Conservation (phyloP, 495 filamentous ascomycete genomes). For the Echria macrotheca region DNA sequence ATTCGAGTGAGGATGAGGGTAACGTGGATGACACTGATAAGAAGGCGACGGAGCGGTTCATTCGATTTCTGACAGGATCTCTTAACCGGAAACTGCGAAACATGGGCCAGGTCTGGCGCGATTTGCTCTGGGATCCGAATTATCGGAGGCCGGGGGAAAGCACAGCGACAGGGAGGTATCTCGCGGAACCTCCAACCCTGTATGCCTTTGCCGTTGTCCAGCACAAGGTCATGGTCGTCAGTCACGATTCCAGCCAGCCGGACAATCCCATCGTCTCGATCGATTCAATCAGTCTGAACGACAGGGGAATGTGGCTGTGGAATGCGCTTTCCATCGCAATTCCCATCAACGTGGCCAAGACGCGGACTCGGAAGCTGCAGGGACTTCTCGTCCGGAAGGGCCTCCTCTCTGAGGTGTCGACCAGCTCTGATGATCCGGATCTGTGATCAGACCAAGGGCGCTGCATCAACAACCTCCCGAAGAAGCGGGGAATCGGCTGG, state of each 20-base stretch:
- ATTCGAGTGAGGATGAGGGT: too few relatives aligned
- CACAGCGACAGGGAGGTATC: not conserved
- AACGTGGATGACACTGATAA: not conserved
- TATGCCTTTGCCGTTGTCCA: slow-evolving; percentile 26
- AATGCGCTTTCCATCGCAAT: slow-evolving; percentile 29
- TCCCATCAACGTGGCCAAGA: slow-evolving; percentile 20
- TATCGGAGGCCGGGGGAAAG: not conserved
- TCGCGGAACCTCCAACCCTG: slow-evolving; percentile 20
- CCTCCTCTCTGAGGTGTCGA: not conserved
- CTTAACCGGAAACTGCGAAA: slow-evolving; percentile 14
- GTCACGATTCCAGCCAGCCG: slow-evolving; percentile 15
- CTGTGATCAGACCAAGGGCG: not conserved
- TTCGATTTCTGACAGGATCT: slow-evolving; percentile 10
- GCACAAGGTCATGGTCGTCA: slow-evolving; percentile 24
- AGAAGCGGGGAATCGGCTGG: not conserved
- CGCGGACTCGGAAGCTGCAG: slow-evolving; percentile 13
- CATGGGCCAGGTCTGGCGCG: slow-evolving; percentile 19
- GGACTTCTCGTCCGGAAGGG: not conserved
- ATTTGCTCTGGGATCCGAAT: slow-evolving; percentile 2
- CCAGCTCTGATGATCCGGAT: slow-evolving; percentile 22
- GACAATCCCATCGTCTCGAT: slow-evolving; percentile 19
- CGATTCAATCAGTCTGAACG: slow-evolving; percentile 19
- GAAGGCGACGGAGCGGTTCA: slow-evolving; percentile 9
- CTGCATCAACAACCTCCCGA: not conserved
- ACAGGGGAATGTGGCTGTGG: slow-evolving; percentile 28